A percentile compares a stretch with the other conserved stretches of the same genome.
Evolutionary conservation across 768 basidiomycete genomes (phyloP).

Genomic region (Pholiota microspora): DNA sequence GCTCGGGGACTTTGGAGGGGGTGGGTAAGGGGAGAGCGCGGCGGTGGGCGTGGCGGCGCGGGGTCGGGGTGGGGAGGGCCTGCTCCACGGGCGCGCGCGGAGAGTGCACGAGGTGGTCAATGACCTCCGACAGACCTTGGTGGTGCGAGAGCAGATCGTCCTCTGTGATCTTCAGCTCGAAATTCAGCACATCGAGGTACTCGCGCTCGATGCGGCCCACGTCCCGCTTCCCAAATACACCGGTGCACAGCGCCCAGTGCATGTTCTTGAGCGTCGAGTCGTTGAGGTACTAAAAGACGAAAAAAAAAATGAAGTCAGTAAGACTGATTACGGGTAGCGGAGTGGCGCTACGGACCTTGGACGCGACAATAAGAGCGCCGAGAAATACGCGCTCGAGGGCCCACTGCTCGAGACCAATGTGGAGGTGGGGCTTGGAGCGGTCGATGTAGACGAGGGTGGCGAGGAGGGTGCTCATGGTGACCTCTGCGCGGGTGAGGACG

Average conservation of each 20-base stretch:
- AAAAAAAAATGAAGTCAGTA: constrained; percentile 13
- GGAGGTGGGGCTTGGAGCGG: constrained; percentile 74
- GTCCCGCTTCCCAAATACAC: constrained; percentile 79
- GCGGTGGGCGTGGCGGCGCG: constrained; percentile 18
- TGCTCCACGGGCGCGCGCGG: constrained; percentile 17
- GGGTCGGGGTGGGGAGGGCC: constrained; percentile 8
- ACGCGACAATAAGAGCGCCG: constrained; percentile 83
- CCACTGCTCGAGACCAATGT: constrained; percentile 82
- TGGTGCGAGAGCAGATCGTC: constrained; percentile 58
- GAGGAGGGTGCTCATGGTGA: constrained; percentile 66
- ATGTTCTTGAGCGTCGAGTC: constrained; percentile 90
- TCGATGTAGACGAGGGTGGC: constrained; percentile 75
- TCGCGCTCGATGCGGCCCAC: constrained; percentile 81
- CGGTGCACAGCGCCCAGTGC: constrained; percentile 86
- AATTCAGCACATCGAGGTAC: constrained; percentile 78
- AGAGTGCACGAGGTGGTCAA: constrained; percentile 22
- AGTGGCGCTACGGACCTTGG: constrained; percentile 63
- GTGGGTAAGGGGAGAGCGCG: not conserved
- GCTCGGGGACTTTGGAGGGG: constrained; percentile 33
- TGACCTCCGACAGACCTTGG: constrained; percentile 32
- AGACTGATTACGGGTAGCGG: constrained; percentile 2
- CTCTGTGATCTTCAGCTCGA: constrained; percentile 65
- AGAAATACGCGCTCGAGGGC: constrained; percentile 90
- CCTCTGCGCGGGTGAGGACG: constrained; percentile 71
- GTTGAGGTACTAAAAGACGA: constrained; percentile 74